Percentiles rank a stretch among this genome's conserved stretches.
phyloP scores from a whole-genome alignment of 306 rosid genomes.

The Medicago ruthenica region DNA sequence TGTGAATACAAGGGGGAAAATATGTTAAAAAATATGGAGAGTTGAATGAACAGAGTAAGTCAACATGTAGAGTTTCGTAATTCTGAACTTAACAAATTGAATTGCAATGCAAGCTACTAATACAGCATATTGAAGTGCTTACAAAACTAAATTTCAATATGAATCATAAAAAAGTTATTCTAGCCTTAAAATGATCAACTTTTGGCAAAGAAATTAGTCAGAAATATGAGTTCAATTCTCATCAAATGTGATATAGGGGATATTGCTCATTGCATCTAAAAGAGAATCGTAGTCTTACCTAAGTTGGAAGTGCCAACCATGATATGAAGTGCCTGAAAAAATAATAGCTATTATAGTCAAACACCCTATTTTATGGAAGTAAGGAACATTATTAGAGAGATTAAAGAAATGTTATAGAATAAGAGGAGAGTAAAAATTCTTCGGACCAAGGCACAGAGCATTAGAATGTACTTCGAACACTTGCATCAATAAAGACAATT shows the following conservation, averaged over 20 bases:
- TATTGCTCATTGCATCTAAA: slow-evolving; percentile 13
- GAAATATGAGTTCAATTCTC: slow-evolving; percentile 24
- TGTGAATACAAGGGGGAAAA: slow-evolving; percentile 45
- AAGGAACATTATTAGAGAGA: background rate
- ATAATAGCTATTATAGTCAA: slow-evolving; percentile 7
- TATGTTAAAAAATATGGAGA: background rate
- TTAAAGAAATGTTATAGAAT: no score
- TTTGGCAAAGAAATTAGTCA: slow-evolving; percentile 5
- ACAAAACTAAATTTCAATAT: background rate
- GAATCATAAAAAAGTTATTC: background rate
- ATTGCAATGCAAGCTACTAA: background rate
- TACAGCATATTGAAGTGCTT: background rate
- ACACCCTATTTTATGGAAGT: background rate
- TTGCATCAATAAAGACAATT: slow-evolving; percentile 5
- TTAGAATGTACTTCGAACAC: slow-evolving; percentile 8
- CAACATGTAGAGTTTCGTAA: background rate
- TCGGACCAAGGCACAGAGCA: background rate
- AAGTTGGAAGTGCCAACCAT: slow-evolving; percentile 69
- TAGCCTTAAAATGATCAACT: slow-evolving; percentile 28
- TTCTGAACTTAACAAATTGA: background rate
- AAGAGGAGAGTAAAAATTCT: background rate
- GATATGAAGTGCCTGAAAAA: slow-evolving; percentile 74
- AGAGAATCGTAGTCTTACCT: slow-evolving; percentile 54
- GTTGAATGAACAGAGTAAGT: background rate
- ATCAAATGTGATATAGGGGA: background rate